Base-by-base conservation (phyloP, 306 rosid genomes). In the Glycyrrhiza uralensis region DNA sequence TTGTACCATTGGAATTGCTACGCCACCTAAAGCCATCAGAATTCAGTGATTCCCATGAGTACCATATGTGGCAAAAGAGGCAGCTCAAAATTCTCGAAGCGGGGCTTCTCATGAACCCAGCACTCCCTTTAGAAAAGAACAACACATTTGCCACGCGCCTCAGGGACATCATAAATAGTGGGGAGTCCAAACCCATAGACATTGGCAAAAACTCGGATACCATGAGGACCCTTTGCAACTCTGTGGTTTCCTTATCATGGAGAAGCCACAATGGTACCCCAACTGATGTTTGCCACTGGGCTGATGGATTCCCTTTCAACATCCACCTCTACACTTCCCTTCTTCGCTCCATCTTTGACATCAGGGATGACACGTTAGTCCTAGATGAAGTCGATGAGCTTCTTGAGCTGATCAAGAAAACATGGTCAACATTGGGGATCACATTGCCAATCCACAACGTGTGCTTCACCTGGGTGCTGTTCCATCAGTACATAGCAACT, bases 341-440 rank as follows among this genome's bases (percentile, higher is more conserved):
- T 13, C 90, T 94, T 13, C 88, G 89, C 5, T 63, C 97, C 1
- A 67, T 94, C 11, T 94, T 94, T 7, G 98, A 94, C 66, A 20
- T 81, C 46, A 69, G 89, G 45, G 98, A 94, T 4, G 96, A 94
- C 22, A 91, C 97, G 0, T 44, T 79, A 20, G 98, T 94, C 51
- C 91, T 94, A 0, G 98, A 91, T 56, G 97, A 94, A 57, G 91
- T 94, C 24, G 98, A 94, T 15, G 98, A 91, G 85, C 80, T 94
- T 3, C 81, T 94, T 7, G 98, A 94, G 75, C 80, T 94, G 6
- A 89, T 94, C 66, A 87, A 89, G 81, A 94, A 94, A 74, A 89
- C 95, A 0, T 94, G 98, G 98, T 67, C 88, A 1, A 86, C 87
- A 0, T 74, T 94, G 10, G 98, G 97, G 29, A 87, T 91, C 76